Evolutionary conservation across 805 yeast genomes (phyloP).

Genomic region (Yarrowia alimentaria): DNA sequence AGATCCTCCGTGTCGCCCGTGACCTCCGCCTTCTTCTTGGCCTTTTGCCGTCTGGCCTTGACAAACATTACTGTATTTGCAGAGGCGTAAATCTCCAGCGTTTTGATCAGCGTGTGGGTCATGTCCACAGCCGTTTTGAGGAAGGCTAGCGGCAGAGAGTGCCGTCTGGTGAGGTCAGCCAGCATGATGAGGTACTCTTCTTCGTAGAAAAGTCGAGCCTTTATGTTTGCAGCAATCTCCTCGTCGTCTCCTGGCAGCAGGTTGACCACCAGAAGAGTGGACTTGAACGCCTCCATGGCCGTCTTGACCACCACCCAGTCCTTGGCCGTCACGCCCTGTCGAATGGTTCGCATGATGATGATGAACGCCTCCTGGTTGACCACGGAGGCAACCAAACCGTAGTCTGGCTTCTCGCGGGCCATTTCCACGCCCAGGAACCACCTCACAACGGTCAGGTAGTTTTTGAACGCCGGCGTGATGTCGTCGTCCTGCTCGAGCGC

Average conservation of each 20-base stretch:
- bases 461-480: slow-evolving; percentile 37
- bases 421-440: slow-evolving; percentile 75
- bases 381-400: slow-evolving; percentile 43
- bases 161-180: slow-evolving; percentile 58
- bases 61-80: slow-evolving; percentile 54
- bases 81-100: slow-evolving; percentile 63
- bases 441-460: slow-evolving; percentile 58
- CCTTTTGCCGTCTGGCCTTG: slow-evolving; percentile 45
- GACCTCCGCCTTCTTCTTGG: slow-evolving; percentile 33
- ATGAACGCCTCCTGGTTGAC: slow-evolving; percentile 62
- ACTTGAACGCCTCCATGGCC: slow-evolving; percentile 63
- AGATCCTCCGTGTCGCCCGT: slow-evolving; percentile 29
- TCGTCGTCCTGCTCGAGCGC: slow-evolving; percentile 44
- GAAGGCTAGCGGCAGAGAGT: slow-evolving; percentile 62
- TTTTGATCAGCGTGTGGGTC: slow-evolving; percentile 61
- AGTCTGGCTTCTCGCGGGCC: slow-evolving; percentile 35
- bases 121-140: slow-evolving; percentile 61
- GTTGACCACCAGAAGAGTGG: slow-evolving; percentile 50
- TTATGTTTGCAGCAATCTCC: slow-evolving; percentile 56
- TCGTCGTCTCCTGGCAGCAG: slow-evolving; percentile 50
- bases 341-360: slow-evolving; percentile 48
- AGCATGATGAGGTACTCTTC: slow-evolving; percentile 57
- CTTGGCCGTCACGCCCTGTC: slow-evolving; percentile 38
- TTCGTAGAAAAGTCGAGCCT: slow-evolving; percentile 68
- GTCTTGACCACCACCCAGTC: slow-evolving; percentile 67